A percentile compares a stretch with the other conserved stretches of the same genome.
phyloP scores from a whole-genome alignment of 1,139 yeast genomes.

The Blastobotrys petasosporus region DNA sequence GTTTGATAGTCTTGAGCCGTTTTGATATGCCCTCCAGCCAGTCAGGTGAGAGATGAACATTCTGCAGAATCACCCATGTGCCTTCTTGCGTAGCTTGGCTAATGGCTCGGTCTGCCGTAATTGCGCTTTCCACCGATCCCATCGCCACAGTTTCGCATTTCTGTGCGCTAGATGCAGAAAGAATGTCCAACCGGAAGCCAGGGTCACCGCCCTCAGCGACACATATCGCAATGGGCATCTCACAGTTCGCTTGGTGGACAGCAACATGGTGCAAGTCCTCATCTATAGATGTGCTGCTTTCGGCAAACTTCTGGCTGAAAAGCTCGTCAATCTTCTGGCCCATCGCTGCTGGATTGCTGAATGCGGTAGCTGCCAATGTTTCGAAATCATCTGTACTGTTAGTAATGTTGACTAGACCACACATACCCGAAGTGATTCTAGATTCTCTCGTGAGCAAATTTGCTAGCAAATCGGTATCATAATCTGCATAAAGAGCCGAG shows the following conservation, averaged over 20 bases:
- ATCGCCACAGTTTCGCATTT: slow-evolving; percentile 50
- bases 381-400: slow-evolving; percentile 6
- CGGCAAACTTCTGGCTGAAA: slow-evolving; percentile 15
- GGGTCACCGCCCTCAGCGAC: slow-evolving; percentile 66
- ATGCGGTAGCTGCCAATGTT: slow-evolving; percentile 17
- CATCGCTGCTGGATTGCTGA: slow-evolving; percentile 23
- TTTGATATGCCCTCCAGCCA: slow-evolving; percentile 58
- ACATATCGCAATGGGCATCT: slow-evolving; percentile 47
- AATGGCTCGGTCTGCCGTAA: slow-evolving; percentile 52
- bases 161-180: slow-evolving; percentile 34
- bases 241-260: slow-evolving; percentile 19
- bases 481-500: slow-evolving; percentile 9
- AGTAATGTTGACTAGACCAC: slow-evolving; percentile 3
- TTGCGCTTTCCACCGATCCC: slow-evolving; percentile 69
- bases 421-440: neutral
- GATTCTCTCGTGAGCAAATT: neutral
- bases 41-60: slow-evolving; percentile 61
- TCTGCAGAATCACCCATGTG: slow-evolving; percentile 69
- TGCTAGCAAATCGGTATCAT: slow-evolving; percentile 1
- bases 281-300: slow-evolving; percentile 4
- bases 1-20: slow-evolving; percentile 33
- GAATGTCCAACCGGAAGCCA: slow-evolving; percentile 45
- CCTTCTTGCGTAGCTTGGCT: slow-evolving; percentile 43
- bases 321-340: slow-evolving; percentile 16
- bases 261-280: slow-evolving; percentile 18